Percentiles rank a stretch among this genome's conserved stretches.
Conservation (phyloP, 192 early-diverging fungal species). For the Coemansia javaensis region DNA sequence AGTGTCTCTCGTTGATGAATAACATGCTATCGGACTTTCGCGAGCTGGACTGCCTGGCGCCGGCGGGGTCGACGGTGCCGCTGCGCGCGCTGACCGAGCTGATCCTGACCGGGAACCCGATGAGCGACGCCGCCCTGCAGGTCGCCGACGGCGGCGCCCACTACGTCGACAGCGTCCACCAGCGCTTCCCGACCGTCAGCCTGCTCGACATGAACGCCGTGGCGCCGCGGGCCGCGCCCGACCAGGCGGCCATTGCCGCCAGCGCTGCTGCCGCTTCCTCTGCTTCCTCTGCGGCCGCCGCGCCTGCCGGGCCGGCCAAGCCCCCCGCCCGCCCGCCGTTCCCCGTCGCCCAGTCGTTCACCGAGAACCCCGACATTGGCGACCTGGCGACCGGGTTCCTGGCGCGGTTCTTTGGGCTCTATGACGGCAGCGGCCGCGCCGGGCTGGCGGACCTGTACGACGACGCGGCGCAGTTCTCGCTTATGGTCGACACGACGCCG, state of each 20-base stretch:
- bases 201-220: constrained; percentile 46
- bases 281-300: too few relatives aligned
- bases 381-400: constrained; percentile 33
- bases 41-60: constrained; percentile 35
- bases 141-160: constrained; percentile 20
- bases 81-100: constrained; percentile 27
- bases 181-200: constrained; percentile 44
- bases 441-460: constrained; percentile 40
- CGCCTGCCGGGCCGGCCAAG: too few relatives aligned
- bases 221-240: constrained; percentile 24
- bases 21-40: constrained; percentile 34
- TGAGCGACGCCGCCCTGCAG: constrained; percentile 18
- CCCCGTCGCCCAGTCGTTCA: constrained; percentile 30
- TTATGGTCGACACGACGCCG: constrained; percentile 41
- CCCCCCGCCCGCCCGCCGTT: too few relatives aligned
- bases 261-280: too few relatives aligned
- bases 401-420: constrained; percentile 36
- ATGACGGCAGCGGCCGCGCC: constrained; percentile 32
- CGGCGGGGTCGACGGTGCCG: constrained; percentile 35
- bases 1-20: constrained; percentile 42
- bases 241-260: background rate
- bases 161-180: constrained; percentile 41
- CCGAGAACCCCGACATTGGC: constrained; percentile 28
- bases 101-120: constrained; percentile 35
- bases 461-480: constrained; percentile 25